These are phyloP conservation scores for Fistulinella cinereoalba DNA, from an alignment of 1,284 basidiomycete genomes.

Conservation along the genomic window DNA sequence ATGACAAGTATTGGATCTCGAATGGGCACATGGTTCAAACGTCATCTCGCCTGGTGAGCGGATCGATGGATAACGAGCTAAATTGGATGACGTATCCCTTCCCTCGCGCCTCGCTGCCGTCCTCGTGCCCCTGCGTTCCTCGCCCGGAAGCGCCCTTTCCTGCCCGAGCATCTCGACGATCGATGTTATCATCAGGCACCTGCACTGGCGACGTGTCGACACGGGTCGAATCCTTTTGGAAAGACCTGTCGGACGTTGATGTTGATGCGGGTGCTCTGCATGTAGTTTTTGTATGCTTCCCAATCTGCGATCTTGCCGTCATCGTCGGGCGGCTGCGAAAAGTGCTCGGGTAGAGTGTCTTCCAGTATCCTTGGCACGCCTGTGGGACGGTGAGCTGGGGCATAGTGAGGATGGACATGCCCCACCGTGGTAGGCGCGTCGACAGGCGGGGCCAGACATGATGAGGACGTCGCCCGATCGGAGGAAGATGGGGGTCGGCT, in stretches of 20 bases:
- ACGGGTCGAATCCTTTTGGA: slow-evolving; percentile 64
- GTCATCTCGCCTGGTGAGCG: slow-evolving; percentile 6
- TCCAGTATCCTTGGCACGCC: slow-evolving; percentile 88
- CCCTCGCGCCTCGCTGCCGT: background rate
- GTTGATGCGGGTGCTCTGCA: slow-evolving; percentile 74
- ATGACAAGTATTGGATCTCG: background rate
- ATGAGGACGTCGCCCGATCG: slow-evolving; percentile 88
- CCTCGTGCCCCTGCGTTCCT: slow-evolving; percentile 3
- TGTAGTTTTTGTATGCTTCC: slow-evolving; percentile 60
- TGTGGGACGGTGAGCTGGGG: slow-evolving; percentile 27
- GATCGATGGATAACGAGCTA: slow-evolving; percentile 14
- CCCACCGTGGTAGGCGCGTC: slow-evolving; percentile 83
- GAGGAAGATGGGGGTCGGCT: slow-evolving; percentile 78
- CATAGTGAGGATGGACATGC: slow-evolving; percentile 2
- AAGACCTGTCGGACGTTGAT: slow-evolving; percentile 89
- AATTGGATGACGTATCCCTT: background rate
- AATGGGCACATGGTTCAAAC: background rate
- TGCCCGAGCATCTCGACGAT: slow-evolving; percentile 1
- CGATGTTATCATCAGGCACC: slow-evolving; percentile 2
- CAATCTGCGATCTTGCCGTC: slow-evolving; percentile 42
- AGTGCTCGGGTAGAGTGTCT: slow-evolving; percentile 66
- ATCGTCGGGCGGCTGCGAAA: slow-evolving; percentile 33
- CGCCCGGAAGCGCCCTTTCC: no score
- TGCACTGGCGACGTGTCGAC: background rate
- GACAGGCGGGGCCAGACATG: slow-evolving; percentile 83